phyloP scores from a whole-genome alignment of 1,139 yeast species.

The Suhomyces bolitotheri region DNA sequence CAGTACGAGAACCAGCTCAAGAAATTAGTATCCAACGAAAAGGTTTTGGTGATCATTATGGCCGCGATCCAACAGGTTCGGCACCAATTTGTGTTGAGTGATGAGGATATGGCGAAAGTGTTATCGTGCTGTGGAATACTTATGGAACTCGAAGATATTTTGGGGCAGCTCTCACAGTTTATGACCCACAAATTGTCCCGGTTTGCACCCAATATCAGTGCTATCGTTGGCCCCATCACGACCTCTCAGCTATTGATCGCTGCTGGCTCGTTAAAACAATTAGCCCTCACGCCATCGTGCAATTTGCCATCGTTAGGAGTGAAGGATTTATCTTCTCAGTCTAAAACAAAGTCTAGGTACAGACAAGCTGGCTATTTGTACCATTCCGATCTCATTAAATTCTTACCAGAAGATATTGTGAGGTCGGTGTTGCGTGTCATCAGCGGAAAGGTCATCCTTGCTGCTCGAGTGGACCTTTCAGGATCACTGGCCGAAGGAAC shows the following conservation, averaged over 20 bases:
- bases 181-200: conserved; percentile 56
- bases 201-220: conserved; percentile 80
- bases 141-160: conserved; percentile 45
- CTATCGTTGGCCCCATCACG: conserved; percentile 69
- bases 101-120: conserved; percentile 40
- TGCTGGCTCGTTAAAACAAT: conserved; percentile 68
- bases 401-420: conserved; percentile 57
- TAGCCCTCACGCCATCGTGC: conserved; percentile 77
- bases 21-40: conserved; percentile 56
- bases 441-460: conserved; percentile 76
- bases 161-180: conserved; percentile 48
- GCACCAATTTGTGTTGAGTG: conserved; percentile 29
- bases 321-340: conserved; percentile 47
- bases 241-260: conserved; percentile 74
- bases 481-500: conserved; percentile 50
- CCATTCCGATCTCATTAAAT: conserved; percentile 52
- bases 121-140: conserved; percentile 50
- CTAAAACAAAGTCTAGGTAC: conserved; percentile 29
- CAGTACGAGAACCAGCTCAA: conserved; percentile 38
- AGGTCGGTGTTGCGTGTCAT: conserved; percentile 76
- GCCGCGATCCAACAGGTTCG: conserved; percentile 52
- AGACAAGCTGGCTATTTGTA: conserved; percentile 68
- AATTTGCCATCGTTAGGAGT: conserved; percentile 81
- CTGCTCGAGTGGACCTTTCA: conserved; percentile 76
- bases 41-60: conserved; percentile 71